A percentile compares a stretch with the other conserved stretches of the same genome.
These are phyloP conservation scores for Coniferiporia weirii DNA, from an alignment of 1,284 basidiomycete genomes.

Conservation along the genomic window DNA sequence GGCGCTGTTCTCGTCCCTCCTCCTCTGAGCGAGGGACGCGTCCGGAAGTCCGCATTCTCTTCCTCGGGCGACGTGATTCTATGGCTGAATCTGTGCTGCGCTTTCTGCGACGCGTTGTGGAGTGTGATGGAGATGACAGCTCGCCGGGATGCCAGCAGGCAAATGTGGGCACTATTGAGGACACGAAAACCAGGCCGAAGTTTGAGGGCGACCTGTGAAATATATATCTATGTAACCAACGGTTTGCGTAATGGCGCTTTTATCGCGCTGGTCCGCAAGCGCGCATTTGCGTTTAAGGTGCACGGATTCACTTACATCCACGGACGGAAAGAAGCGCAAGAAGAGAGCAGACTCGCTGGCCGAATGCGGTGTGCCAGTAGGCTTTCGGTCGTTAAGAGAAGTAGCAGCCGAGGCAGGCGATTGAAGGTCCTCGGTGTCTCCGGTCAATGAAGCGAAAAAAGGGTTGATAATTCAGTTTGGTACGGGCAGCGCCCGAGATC, in stretches of 20 bases:
- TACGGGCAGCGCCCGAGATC: neutral
- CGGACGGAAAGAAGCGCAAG: constrained; percentile 9
- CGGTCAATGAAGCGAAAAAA: constrained; percentile 8
- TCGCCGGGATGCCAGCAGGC: constrained; percentile 1
- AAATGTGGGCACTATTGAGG: constrained; percentile 1
- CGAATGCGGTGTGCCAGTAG: neutral
- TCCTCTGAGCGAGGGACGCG: neutral
- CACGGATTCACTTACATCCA: constrained; percentile 1
- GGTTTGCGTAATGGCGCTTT: constrained; percentile 8
- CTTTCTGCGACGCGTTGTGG: constrained; percentile 10
- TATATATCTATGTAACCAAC: constrained; percentile 10
- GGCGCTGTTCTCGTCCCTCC: constrained; percentile 2
- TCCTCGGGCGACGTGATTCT: constrained; percentile 6
- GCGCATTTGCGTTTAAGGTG: neutral
- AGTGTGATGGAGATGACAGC: constrained; percentile 9
- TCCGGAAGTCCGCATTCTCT: constrained; percentile 14
- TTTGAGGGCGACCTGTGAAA: neutral
- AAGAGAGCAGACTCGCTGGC: neutral
- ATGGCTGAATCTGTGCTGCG: constrained; percentile 13
- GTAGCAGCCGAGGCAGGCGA: constrained; percentile 9
- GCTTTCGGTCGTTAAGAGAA: constrained; percentile 12
- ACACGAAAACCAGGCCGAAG: neutral
- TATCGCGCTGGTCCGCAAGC: constrained; percentile 7
- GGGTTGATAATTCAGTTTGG: constrained; percentile 10
- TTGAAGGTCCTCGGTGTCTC: constrained; percentile 5